A percentile compares a stretch with the other conserved stretches of the same genome.
Conservation (phyloP, 2,329 filamentous ascomycete genomes). For the Talaromyces marneffei region DNA sequence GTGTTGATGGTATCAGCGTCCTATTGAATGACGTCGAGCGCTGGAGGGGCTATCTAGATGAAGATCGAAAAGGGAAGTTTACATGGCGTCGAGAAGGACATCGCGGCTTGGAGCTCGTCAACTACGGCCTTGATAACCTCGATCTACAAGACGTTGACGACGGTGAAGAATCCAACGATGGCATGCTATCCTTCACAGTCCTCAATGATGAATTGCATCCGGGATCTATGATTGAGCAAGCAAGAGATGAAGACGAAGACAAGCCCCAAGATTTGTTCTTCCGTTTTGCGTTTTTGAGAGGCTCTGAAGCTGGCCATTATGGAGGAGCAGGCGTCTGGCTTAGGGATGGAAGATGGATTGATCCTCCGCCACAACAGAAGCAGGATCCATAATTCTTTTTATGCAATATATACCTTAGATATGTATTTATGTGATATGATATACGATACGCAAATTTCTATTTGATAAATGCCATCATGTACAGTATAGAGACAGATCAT, state of each 20-base stretch:
- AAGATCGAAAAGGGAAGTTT: slow-evolving; percentile 43
- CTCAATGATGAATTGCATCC: slow-evolving; percentile 8
- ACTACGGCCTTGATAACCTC: background rate
- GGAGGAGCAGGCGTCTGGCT: slow-evolving; percentile 37
- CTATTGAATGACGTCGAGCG: slow-evolving; percentile 61
- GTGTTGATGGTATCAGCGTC: slow-evolving; percentile 53
- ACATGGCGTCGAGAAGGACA: slow-evolving; percentile 45
- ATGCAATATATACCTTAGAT: background rate
- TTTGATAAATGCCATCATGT: no score
- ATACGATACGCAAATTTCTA: background rate
- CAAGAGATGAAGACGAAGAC: slow-evolving; percentile 20
- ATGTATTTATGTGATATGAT: background rate
- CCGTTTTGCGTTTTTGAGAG: slow-evolving; percentile 43
- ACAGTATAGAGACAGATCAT: background rate
- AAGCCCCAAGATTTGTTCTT: slow-evolving; percentile 41
- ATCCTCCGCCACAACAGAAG: slow-evolving; percentile 20
- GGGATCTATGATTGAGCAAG: slow-evolving; percentile 10
- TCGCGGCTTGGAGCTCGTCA: slow-evolving; percentile 32
- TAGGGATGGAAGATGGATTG: slow-evolving; percentile 31
- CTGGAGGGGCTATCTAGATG: slow-evolving; percentile 52
- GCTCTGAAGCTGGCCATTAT: slow-evolving; percentile 36
- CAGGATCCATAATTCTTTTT: background rate
- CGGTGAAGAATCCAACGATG: background rate
- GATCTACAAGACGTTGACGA: background rate
- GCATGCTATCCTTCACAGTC: background rate